Base-by-base conservation (phyloP, 352 stramenopile genomes). In the Phytopythium boreale region DNA sequence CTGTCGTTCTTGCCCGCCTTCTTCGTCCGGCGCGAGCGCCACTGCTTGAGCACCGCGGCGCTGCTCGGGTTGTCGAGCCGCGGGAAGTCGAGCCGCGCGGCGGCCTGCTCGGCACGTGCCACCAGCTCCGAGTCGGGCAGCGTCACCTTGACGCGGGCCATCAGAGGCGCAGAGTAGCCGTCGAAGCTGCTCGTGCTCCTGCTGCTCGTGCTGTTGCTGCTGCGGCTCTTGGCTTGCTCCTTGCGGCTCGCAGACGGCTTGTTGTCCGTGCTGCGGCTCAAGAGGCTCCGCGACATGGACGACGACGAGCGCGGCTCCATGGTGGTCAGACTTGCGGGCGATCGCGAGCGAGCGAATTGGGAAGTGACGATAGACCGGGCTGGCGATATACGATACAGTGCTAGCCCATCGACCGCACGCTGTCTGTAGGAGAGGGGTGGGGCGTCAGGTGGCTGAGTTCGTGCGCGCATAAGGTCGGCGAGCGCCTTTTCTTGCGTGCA, bases 61-160 rank as follows among this genome's bases (percentile, higher is more conserved):
- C 36, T 47, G 31, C 36, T 46, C 53, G 53, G 53, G 53, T 50
- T 49, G 53, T 59, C 53, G 9, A 59, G 36, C 11, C 53, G 29
- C 34, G 53, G 53, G 36, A 59, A 59, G 53, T 59, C 53, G 53
- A 59, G 9, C 22, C 34, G 17, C n/a, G 53, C 53, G n/a, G 53
- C 53, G 19, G 53, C 53, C 24, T 46, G 53, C 53, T 59, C 53
- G 31, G 53, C 29, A 9, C 53, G 29, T 3, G 7, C 34, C 20
- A 39, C 22, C 27, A 59, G 36, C 53, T 59, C 53, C 5, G 20
- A 34, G 53, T 59, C 53, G 7, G 31, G 22, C 8, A 59, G 34
- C n/a, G 36, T 36, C 53, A 59, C 53, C n/a, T 20, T 59, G 34
- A 59, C 34, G 53, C 53, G 53, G 8, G 31, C 53, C 14, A 9